Evolutionary conservation across 1,139 yeast species (phyloP).

Genomic region (Debaryomyces udenii): DNA sequence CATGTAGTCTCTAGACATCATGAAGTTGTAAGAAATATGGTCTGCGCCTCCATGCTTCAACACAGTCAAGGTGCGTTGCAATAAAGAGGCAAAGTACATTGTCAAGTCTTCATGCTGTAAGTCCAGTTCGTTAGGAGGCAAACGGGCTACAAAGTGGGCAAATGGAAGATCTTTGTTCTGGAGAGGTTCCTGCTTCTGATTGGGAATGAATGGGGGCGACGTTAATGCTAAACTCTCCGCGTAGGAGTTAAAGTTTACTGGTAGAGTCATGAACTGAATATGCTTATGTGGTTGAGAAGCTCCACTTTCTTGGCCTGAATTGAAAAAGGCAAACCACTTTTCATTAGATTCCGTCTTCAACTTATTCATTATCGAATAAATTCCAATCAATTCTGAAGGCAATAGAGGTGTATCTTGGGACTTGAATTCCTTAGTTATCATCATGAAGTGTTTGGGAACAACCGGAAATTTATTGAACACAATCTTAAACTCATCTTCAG

Average conservation of each 20-base stretch:
- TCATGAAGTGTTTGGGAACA: constrained; percentile 72
- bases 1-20: constrained; percentile 81
- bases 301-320: constrained; percentile 85
- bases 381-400: constrained; percentile 64
- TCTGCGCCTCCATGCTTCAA: constrained; percentile 53
- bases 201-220: constrained; percentile 58
- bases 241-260: constrained; percentile 58
- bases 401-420: constrained; percentile 73
- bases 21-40: constrained; percentile 71
- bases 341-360: constrained; percentile 24
- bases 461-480: constrained; percentile 88
- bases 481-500: constrained; percentile 54
- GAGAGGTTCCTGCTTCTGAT: constrained; percentile 57
- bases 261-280: constrained; percentile 78
- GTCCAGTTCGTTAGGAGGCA: constrained; percentile 48
- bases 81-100: constrained; percentile 66
- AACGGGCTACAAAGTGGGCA: constrained; percentile 77
- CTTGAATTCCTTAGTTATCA: constrained; percentile 73
- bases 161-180: constrained; percentile 66
- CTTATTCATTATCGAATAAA: constrained; percentile 51
- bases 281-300: constrained; percentile 95
- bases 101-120: constrained; percentile 59
- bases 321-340: constrained; percentile 74
- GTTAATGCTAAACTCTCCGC: constrained; percentile 54
- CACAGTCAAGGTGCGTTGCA: constrained; percentile 71